A percentile compares a stretch with the other conserved stretches of the same genome.
Conservation (phyloP, 2,329 filamentous ascomycete genomes). For the Ceratocystis destructans region DNA sequence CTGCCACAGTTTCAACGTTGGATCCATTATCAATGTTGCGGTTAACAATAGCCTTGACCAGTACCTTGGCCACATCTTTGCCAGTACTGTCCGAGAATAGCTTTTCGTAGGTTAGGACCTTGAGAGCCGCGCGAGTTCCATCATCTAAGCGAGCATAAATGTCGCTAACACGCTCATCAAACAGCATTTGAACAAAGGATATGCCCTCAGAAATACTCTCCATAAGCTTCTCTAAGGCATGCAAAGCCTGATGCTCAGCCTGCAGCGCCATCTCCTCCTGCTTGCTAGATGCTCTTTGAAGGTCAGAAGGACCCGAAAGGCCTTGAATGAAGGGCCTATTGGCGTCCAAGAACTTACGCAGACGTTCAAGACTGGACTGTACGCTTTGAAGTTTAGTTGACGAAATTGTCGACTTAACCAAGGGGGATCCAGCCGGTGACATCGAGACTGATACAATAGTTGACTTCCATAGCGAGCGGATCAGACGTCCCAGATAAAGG, state of each 20-base stretch:
- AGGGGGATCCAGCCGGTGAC: conserved; percentile 43
- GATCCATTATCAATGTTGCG: conserved; percentile 93
- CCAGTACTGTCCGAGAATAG: conserved; percentile 70
- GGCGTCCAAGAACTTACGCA: conserved; percentile 70
- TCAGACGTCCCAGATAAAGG: conserved; percentile 74
- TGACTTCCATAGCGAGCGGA: conserved; percentile 77
- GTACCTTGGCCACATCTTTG: conserved; percentile 78
- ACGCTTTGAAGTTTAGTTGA: conserved; percentile 57
- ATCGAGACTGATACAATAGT: conserved; percentile 49
- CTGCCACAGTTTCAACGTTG: conserved; percentile 93
- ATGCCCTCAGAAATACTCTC: conserved; percentile 90
- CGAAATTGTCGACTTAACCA: conserved; percentile 53
- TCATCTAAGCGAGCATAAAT: conserved; percentile 68
- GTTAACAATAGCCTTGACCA: conserved; percentile 97
- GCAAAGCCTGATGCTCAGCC: conserved; percentile 84
- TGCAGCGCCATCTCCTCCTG: conserved; percentile 87
- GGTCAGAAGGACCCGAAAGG: conserved; percentile 73
- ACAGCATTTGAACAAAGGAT: conserved; percentile 86
- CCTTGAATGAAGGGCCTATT: conserved; percentile 91
- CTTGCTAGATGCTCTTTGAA: conserved; percentile 63
- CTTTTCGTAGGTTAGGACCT: conserved; percentile 70
- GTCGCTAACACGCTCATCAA: conserved; percentile 83
- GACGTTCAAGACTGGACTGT: conserved; percentile 64
- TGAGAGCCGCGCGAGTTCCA: conserved; percentile 52
- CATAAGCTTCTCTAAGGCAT: conserved; percentile 73